A percentile compares a stretch with the other conserved stretches of the same genome.
phyloP scores from a whole-genome alignment of 768 basidiomycete species.

The Kwoniella europaea region DNA sequence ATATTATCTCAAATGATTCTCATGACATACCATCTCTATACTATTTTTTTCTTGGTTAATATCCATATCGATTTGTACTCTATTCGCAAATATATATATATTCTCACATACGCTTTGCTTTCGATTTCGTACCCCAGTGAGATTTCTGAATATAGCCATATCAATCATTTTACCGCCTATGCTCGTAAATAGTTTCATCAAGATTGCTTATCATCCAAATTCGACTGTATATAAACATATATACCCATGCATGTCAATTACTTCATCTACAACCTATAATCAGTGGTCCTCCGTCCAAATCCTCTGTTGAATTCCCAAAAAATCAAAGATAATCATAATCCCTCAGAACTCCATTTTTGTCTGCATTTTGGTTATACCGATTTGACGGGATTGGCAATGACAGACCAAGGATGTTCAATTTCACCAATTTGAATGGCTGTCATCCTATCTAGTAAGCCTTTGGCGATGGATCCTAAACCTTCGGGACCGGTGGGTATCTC shows the following conservation, averaged over 20 bases:
- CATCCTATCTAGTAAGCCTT: constrained; percentile 73
- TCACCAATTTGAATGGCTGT: constrained; percentile 76
- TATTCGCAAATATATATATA: background rate
- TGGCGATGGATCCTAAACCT: constrained; percentile 80
- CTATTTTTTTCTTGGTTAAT: background rate
- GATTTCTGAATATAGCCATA: background rate
- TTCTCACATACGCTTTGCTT: background rate
- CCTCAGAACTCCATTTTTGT: background rate
- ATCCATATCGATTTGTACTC: background rate
- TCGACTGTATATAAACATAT: background rate
- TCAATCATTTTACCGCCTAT: too few relatives aligned
- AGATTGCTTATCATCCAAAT: too few relatives aligned
- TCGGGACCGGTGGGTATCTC: constrained; percentile 69
- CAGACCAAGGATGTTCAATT: constrained; percentile 71
- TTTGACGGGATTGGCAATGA: constrained; percentile 60
- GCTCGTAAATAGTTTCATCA: background rate
- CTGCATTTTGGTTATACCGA: background rate
- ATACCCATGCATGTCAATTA: background rate
- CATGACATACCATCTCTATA: background rate
- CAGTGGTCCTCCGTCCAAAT: too few relatives aligned
- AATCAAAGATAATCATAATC: constrained; percentile 1
- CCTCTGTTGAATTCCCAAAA: too few relatives aligned
- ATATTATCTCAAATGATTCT: background rate
- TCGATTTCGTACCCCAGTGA: background rate
- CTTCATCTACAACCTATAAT: background rate